Base-by-base conservation (phyloP, 305 asterid species). In the Fraxinus sp. region DNA sequence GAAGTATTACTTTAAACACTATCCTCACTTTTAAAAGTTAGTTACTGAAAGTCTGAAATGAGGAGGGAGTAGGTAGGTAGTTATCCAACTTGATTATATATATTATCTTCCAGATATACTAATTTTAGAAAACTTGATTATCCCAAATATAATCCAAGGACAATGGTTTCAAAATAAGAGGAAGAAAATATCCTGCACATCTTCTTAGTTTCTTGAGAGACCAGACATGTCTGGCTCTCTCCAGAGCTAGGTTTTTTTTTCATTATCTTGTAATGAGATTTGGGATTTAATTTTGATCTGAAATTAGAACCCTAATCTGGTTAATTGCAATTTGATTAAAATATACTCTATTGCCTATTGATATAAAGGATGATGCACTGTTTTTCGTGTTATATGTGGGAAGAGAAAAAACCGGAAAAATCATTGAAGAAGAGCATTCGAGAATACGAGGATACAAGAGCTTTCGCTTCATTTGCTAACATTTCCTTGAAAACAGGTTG, bases 401-500 rank as follows among this genome's bases (percentile, higher is more conserved):
- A 74, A 24, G 85, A 59, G 28, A 83, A 41, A 62, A 73, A 18
- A 0, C n/a, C 44, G 24, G 74, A 32, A 81, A 84, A 73, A 9
- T 71, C 84, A 52, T 71, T 57, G 87, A 84, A 41, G 64, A 84
- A 84, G 70, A 84, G 49, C 1, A 81, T 59, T 33, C 77, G 59
- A 41, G 80, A 81, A 78, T 30, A 39, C 18, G 74, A 73, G 36
- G 78, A 77, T 41, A 73, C 78, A 3, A 71, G 68, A 71, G n/a
- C 82, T 72, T 62, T 37, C 26, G 59, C 87, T 7, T 80, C 84
- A 37, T 80, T 77, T 80, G 76, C 80, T 26, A 73, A 78, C 72
- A 76, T 84, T 59, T 84, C 87, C 16, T 22, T 78, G 22, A 84
- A 30, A 81, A 52, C 80, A 30, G 85, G 87, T 84, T 52, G 59